Conservation (phyloP, 2,329 filamentous ascomycete genomes). For the Pseudogymnoascus sp. region DNA sequence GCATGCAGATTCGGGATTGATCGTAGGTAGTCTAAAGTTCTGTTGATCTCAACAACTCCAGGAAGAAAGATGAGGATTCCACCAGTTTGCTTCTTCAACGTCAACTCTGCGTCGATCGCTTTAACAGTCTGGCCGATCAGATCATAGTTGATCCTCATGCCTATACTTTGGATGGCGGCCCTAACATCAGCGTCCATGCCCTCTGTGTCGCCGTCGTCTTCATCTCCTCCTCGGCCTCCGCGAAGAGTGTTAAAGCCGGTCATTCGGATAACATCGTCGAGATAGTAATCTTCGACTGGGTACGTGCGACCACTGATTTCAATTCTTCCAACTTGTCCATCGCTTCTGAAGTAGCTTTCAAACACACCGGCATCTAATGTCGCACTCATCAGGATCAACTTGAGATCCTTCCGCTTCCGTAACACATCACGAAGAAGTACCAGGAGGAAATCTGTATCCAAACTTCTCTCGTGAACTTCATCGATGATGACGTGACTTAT, state of each 20-base stretch:
- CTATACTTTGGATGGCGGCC: constrained; percentile 62
- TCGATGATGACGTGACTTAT: constrained; percentile 94
- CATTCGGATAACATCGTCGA: constrained; percentile 77
- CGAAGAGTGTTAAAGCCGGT: constrained; percentile 57
- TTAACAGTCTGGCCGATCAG: constrained; percentile 73
- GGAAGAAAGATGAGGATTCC: constrained; percentile 95
- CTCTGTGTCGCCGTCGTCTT: constrained; percentile 39
- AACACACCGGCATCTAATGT: constrained; percentile 87
- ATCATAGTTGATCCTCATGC: constrained; percentile 85
- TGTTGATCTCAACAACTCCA: constrained; percentile 83
- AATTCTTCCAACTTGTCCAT: constrained; percentile 66
- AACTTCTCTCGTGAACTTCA: constrained; percentile 89
- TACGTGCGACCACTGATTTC: constrained; percentile 85
- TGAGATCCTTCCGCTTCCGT: constrained; percentile 66
- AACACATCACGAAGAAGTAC: constrained; percentile 80
- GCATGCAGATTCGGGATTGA: constrained; percentile 63
- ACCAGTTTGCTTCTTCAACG: constrained; percentile 58
- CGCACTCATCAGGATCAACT: constrained; percentile 91
- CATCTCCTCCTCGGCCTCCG: constrained; percentile 35
- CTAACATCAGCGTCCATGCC: constrained; percentile 52
- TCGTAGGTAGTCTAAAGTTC: constrained; percentile 62
- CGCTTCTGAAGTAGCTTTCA: constrained; percentile 69
- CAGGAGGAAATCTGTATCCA: constrained; percentile 91
- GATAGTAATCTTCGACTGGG: constrained; percentile 81
- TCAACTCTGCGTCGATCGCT: constrained; percentile 71